Evolutionary conservation across 2,329 filamentous ascomycete species (phyloP).

Genomic region (Monilinia fructicola): DNA sequence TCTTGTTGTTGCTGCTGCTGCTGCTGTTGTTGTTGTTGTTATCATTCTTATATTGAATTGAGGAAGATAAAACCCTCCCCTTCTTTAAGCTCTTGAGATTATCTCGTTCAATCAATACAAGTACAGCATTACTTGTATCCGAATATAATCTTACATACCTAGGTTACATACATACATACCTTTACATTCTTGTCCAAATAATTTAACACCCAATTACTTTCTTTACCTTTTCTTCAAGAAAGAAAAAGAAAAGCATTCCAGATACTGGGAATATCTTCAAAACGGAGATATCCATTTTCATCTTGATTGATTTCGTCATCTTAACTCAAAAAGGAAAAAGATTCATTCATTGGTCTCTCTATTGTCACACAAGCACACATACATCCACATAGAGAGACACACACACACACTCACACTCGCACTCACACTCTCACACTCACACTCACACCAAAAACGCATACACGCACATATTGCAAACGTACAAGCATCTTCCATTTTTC

Average conservation of each 20-base stretch:
- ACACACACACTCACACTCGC: neutral
- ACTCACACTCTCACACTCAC: too few species aligned
- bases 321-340: neutral
- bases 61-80: constrained; percentile 12
- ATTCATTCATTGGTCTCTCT: constrained; percentile 5
- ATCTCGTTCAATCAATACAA: constrained; percentile 1
- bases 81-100: constrained; percentile 1
- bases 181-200: neutral
- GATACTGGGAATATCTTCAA: constrained; percentile 9
- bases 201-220: neutral
- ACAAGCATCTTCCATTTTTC: constrained; percentile 15
- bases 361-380: constrained; percentile 9
- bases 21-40: neutral
- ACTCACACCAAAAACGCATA: constrained; percentile 13
- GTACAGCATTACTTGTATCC: too few species aligned
- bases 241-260: neutral
- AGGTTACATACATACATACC: too few species aligned
- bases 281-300: constrained; percentile 11
- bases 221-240: neutral
- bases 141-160: too few species aligned
- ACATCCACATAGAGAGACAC: constrained; percentile 14
- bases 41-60: constrained; percentile 14
- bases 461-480: constrained; percentile 13
- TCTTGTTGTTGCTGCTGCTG: neutral
- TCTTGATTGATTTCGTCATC: constrained; percentile 8